Base-by-base conservation (phyloP, 2,329 filamentous ascomycete species). In the Monosporascus sp. region DNA sequence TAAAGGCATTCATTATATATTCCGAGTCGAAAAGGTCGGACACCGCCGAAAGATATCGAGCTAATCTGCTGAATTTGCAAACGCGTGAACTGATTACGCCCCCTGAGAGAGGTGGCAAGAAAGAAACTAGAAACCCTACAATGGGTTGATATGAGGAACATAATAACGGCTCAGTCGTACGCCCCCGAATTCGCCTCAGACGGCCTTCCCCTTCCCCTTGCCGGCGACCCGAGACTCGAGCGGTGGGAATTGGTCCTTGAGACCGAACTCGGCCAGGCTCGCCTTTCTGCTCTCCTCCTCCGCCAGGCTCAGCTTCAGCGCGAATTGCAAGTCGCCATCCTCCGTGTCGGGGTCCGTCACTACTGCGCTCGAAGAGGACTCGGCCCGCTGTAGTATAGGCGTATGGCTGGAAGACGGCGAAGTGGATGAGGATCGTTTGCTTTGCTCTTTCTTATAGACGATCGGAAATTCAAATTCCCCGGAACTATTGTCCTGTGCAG, bases 251-350 rank as follows among this genome's bases (percentile, higher is more conserved):
- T 66, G 61, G 3, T 66, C 62, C 22, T 64, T 60, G 7, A 52
- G 19, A 46, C 53, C 37, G 52, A 31, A 43, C 44, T 31, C 37
- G 45, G 52, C 53, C 47, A 58, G 50, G 46, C 52, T 56, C 9
- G 57, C 48, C 53, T 67, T 66, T n/a, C 69, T 64, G 22, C 68
- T 70, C 59, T 75, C 68, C 52, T 79, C 76, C 56, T 85, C 81
- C 43, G 80, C 76, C 58, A 86, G 70, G 59, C 84, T 87, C 22
- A 87, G 69, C 55, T 77, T 76, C 48, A 87, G 66, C 2, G 84
- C 84, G 37, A 85, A 71, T 51, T 84, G 80, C 47, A 87, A 59
- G 59, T 86, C 84, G 49, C 81, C 80, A 46, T 81, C 80, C 45
- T 84, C 81, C 14, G 69, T 68, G 22, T 52, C 44, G 27, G 51